phyloP scores from a whole-genome alignment of 2,329 filamentous ascomycete species.

The Talaromyces sp. region DNA sequence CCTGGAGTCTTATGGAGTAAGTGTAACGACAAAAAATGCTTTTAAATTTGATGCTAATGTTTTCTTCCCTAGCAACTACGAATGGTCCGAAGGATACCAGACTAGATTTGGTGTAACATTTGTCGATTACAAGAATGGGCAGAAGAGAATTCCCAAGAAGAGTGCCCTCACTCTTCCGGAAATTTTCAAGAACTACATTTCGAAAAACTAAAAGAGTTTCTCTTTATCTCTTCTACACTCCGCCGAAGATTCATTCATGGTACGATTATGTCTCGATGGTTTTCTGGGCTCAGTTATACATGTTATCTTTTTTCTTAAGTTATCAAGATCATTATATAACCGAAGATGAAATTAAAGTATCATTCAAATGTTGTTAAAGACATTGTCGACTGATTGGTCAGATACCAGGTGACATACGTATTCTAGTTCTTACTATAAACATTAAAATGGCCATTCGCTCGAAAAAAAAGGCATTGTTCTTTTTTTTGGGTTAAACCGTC shows the following conservation, averaged over 20 bases:
- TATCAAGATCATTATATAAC: neutral
- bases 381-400: neutral
- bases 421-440: no score
- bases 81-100: slow-evolving; percentile 88
- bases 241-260: neutral
- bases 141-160: slow-evolving; percentile 79
- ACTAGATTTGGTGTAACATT: slow-evolving; percentile 79
- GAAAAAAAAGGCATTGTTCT: no score
- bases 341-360: neutral
- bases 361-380: neutral
- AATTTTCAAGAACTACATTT: slow-evolving; percentile 65
- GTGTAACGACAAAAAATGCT: slow-evolving; percentile 18
- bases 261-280: neutral
- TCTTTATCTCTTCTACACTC: neutral
- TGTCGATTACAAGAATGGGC: slow-evolving; percentile 73
- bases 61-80: slow-evolving; percentile 58
- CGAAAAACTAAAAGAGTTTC: slow-evolving; percentile 44
- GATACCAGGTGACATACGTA: no score
- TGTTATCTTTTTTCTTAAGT: neutral
- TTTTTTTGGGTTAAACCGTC: no score
- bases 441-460: no score
- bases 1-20: slow-evolving; percentile 80
- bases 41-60: neutral
- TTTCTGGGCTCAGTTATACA: neutral
- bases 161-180: slow-evolving; percentile 66